These are phyloP conservation scores for Penicillium roqueforti DNA, from an alignment of 495 filamentous ascomycete genomes.

Conservation along the genomic window DNA sequence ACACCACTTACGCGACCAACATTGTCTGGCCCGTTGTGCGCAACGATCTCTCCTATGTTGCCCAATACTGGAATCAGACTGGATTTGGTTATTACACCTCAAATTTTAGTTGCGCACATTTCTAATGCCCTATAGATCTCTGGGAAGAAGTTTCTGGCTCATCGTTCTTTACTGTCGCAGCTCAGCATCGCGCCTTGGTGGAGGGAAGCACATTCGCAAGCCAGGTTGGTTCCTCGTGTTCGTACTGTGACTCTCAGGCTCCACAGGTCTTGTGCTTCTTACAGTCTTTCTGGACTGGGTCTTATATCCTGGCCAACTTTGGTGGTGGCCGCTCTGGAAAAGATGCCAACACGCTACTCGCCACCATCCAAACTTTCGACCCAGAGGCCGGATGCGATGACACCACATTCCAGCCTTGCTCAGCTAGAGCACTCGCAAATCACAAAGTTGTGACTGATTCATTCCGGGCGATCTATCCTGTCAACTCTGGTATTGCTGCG, in stretches of 20 bases:
- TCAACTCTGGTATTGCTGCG: constrained; percentile 48
- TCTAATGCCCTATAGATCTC: constrained; percentile 43
- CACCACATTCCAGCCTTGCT: constrained; percentile 58
- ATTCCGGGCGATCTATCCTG: constrained; percentile 54
- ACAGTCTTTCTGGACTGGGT: constrained; percentile 62
- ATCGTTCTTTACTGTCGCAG: constrained; percentile 56
- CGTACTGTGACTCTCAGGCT: constrained; percentile 51
- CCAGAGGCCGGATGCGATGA: constrained; percentile 49
- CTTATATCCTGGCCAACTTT: constrained; percentile 54
- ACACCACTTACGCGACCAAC: constrained; percentile 25
- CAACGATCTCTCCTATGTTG: constrained; percentile 66
- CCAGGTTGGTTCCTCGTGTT: constrained; percentile 38
- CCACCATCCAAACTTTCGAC: constrained; percentile 62
- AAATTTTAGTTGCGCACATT: not conserved
- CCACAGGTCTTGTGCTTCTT: constrained; percentile 58
- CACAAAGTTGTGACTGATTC: constrained; percentile 61
- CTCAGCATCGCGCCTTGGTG: constrained; percentile 49
- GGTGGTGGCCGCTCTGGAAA: constrained; percentile 51
- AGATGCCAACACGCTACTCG: constrained; percentile 60
- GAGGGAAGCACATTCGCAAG: constrained; percentile 56
- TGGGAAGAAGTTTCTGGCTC: constrained; percentile 66
- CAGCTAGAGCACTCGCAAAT: constrained; percentile 57
- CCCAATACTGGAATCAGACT: constrained; percentile 67
- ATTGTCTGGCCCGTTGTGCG: constrained; percentile 58
- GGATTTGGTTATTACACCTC: constrained; percentile 42